phyloP scores from a whole-genome alignment of 176 grass and related monocot genomes.

The Triticum aestivum region IWGSC_CS_RefSeq_v2.1 NC_057803.1:529233234-529233733 shows the following conservation, averaged over 20 bases:
- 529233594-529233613: background rate
- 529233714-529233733: conserved; percentile 50
- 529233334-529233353: conserved; percentile 17
- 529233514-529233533: conserved; percentile 60
- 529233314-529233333: background rate
- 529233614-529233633: conserved; percentile 38
- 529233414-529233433: conserved; percentile 61
- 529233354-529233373: background rate
- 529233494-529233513: conserved; percentile 17
- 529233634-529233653: conserved; percentile 6
- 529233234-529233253: background rate
- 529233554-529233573: conserved; percentile 48
- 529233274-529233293: background rate
- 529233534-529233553: conserved; percentile 52
- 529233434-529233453: conserved; percentile 41
- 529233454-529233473: conserved; percentile 66
- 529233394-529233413: background rate
- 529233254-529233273: background rate
- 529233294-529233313: background rate
- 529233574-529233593: conserved; percentile 44
- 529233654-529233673: background rate
- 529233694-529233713: conserved; percentile 47
- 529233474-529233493: conserved; percentile 54
- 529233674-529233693: background rate
- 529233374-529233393: background rate